These are phyloP conservation scores for Yamagishiella unicocca DNA, from an alignment of 139 green algal species.

Conservation along the genomic window DNA sequence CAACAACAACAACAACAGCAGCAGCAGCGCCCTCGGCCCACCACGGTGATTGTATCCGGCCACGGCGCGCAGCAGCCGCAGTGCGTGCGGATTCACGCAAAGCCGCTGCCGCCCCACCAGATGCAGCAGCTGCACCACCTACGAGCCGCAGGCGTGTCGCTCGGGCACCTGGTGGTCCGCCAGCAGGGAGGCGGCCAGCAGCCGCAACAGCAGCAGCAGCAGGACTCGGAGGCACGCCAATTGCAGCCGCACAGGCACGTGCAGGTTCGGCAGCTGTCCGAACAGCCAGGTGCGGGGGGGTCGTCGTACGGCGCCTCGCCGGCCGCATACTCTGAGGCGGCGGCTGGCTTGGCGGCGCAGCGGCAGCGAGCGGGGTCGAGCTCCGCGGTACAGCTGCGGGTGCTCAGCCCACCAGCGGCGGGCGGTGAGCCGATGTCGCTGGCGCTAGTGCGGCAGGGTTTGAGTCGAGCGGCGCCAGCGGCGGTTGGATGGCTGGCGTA, in stretches of 20 bases:
- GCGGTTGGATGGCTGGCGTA: too few relatives aligned
- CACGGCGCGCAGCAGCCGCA: not conserved
- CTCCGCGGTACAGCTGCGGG: not conserved
- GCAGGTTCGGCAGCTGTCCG: not conserved
- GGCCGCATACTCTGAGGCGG: not conserved
- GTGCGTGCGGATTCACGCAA: constrained; percentile 13
- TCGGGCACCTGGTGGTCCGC: constrained; percentile 1
- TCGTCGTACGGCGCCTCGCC: too few relatives aligned
- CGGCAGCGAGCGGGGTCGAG: too few relatives aligned
- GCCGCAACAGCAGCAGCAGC: not conserved
- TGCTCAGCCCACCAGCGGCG: not conserved
- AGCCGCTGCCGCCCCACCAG: not conserved
- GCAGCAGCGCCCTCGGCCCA: not conserved
- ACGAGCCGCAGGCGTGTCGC: constrained; percentile 4
- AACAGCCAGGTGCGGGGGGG: not conserved
- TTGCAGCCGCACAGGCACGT: not conserved
- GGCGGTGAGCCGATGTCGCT: not conserved
- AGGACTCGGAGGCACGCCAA: not conserved
- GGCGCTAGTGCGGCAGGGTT: too few relatives aligned
- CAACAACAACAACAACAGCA: too few relatives aligned
- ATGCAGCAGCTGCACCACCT: constrained; percentile 17
- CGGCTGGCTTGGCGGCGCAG: not conserved
- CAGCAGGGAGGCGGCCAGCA: not conserved
- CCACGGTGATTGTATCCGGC: constrained; percentile 1
- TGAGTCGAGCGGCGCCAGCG: not conserved